phyloP scores from a whole-genome alignment of 371 early-diverging fungal species.

The Rhizopus sp. region DNA sequence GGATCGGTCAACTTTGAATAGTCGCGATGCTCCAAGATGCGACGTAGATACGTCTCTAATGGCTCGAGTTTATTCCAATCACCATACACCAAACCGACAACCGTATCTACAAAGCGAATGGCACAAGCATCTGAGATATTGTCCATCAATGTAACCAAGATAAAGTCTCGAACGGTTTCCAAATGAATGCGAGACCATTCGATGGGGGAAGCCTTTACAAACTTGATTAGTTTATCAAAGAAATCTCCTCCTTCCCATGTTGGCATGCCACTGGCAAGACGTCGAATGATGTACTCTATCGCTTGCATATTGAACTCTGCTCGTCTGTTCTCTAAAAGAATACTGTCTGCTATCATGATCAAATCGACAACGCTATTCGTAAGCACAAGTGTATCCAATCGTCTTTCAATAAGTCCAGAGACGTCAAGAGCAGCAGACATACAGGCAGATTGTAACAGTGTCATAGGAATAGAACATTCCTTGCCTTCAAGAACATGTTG shows the following conservation, averaged over 20 bases:
- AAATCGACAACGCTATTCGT: conserved; percentile 26
- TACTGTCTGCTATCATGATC: conserved; percentile 24
- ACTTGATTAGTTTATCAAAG: conserved; percentile 20
- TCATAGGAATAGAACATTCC: conserved; percentile 17
- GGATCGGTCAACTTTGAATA: conserved; percentile 36
- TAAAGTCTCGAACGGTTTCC: conserved; percentile 47
- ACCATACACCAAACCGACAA: conserved; percentile 34
- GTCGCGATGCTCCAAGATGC: conserved; percentile 40
- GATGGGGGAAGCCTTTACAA: conserved; percentile 1
- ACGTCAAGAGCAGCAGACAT: conserved; percentile 26
- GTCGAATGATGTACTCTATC: conserved; percentile 23
- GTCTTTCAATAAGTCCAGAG: conserved; percentile 15
- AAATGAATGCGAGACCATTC: conserved; percentile 26
- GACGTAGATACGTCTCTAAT: conserved; percentile 46
- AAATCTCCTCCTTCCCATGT: conserved; percentile 25
- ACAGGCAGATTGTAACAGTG: conserved; percentile 21
- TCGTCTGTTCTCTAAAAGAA: conserved; percentile 5
- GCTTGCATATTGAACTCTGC: conserved; percentile 11
- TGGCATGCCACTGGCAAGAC: conserved; percentile 16
- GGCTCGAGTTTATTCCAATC: conserved; percentile 34
- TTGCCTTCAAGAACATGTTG: conserved; percentile 37
- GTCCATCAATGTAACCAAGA: conserved; percentile 46
- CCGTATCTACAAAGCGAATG: conserved; percentile 29
- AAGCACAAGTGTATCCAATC: conserved; percentile 5
- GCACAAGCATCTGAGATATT: conserved; percentile 39